phyloP scores from a whole-genome alignment of 352 stramenopile genomes.

The Globisporangium uncinulatum region DNA sequence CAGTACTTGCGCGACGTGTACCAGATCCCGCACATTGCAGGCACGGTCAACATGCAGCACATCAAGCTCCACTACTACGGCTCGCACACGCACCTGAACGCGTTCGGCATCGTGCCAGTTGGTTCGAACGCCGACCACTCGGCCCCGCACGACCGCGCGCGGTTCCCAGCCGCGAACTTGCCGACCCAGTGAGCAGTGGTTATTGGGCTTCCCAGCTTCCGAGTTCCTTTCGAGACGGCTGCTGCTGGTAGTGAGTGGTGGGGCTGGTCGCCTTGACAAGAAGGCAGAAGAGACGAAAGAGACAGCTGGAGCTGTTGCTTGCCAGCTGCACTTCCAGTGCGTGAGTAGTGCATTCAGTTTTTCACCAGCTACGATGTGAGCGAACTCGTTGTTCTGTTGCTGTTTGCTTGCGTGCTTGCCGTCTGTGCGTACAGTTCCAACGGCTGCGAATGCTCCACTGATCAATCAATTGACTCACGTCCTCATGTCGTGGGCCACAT shows the following conservation, averaged over 20 bases:
- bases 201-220: too few species aligned
- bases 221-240: not conserved
- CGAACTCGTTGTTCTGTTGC: too few species aligned
- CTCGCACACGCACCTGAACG: conserved; percentile 92
- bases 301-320: not conserved
- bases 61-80: conserved; percentile 97
- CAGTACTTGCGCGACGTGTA: conserved; percentile 88
- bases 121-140: conserved; percentile 54
- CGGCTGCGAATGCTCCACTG: too few species aligned
- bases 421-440: too few species aligned
- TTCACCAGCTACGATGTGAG: too few species aligned
- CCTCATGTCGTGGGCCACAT: too few species aligned
- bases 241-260: too few species aligned
- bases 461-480: too few species aligned
- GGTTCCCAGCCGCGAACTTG: conserved; percentile 36
- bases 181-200: conserved; percentile 18
- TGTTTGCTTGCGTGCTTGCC: too few species aligned
- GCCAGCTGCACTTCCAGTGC: too few species aligned
- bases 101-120: conserved; percentile 90
- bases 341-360: too few species aligned
- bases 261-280: too few species aligned
- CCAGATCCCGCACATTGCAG: conserved; percentile 86
- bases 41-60: conserved; percentile 93
- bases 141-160: conserved; percentile 59
- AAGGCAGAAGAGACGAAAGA: not conserved